A percentile compares a stretch with the other conserved stretches of the same genome.
Evolutionary conservation across 805 yeast species (phyloP).

Genomic region (Nakazawaea anatomiae): DNA sequence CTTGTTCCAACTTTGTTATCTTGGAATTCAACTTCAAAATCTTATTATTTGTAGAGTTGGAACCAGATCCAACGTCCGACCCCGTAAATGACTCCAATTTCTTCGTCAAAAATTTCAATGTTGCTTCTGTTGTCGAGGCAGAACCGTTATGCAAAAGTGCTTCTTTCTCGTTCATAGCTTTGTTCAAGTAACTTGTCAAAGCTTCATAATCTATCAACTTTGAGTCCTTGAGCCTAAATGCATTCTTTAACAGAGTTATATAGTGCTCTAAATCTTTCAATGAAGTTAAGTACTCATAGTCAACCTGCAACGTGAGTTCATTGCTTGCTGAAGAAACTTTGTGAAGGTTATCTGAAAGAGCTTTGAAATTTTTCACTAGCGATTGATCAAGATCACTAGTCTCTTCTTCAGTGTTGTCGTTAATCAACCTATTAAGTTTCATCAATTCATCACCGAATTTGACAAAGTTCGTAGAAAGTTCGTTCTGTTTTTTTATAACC

Average conservation of each 20-base stretch:
- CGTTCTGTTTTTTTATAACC: conserved; percentile 66
- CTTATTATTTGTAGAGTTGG: conserved; percentile 38
- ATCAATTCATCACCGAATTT: conserved; percentile 65
- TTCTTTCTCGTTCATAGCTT: conserved; percentile 60
- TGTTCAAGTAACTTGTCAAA: conserved; percentile 67
- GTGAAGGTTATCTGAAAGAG: conserved; percentile 34
- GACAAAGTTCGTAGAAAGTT: conserved; percentile 65
- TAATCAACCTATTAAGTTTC: conserved; percentile 45
- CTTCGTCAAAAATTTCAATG: conserved; percentile 29
- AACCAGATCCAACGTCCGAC: conserved; percentile 33
- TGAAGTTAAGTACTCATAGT: conserved; percentile 75
- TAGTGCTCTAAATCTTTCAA: conserved; percentile 86
- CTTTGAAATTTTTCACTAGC: conserved; percentile 23
- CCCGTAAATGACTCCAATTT: conserved; percentile 44
- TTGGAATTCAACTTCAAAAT: conserved; percentile 32
- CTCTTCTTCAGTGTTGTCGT: conserved; percentile 20
- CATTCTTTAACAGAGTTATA: conserved; percentile 52
- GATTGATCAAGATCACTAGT: conserved; percentile 13
- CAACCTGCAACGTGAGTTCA: conserved; percentile 42
- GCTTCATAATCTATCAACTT: conserved; percentile 90
- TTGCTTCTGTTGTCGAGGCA: conserved; percentile 28
- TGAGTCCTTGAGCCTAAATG: conserved; percentile 82
- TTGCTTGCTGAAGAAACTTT: conserved; percentile 22
- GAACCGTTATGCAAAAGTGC: conserved; percentile 27
- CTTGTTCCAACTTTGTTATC: conserved; percentile 38